Evolutionary conservation across 2,329 filamentous ascomycete species (phyloP).

Genomic region (Zasmidium cellare): DNA sequence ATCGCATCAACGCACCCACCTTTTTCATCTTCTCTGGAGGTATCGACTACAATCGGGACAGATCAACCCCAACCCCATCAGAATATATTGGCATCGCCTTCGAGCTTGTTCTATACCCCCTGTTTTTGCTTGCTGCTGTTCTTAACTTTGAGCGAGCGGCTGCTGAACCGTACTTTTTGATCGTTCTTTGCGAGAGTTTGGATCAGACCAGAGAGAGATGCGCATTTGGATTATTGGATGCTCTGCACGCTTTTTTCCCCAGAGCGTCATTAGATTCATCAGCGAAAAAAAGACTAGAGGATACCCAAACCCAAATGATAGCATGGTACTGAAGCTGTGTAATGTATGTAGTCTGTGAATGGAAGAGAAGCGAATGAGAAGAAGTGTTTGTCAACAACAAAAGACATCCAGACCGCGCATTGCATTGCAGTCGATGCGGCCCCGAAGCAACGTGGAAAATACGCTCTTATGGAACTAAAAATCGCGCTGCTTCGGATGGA

Average conservation of each 20-base stretch:
- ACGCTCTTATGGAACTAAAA: too few species aligned
- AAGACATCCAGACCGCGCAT: too few species aligned
- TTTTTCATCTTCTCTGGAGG: background rate
- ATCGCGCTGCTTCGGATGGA: background rate
- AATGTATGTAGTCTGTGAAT: background rate
- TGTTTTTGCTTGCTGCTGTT: background rate
- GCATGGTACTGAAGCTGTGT: background rate
- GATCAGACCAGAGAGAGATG: background rate
- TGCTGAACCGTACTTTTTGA: too few species aligned
- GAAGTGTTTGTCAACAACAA: too few species aligned
- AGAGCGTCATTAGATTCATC: background rate
- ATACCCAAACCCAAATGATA: background rate
- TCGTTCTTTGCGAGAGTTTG: background rate
- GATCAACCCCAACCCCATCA: background rate
- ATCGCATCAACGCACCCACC: background rate
- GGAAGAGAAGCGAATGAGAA: background rate
- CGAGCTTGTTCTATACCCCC: conserved; percentile 10
- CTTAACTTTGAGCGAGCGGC: too few species aligned
- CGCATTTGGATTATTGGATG: background rate
- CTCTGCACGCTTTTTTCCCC: too few species aligned
- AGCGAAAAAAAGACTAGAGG: background rate
- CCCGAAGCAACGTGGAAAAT: background rate
- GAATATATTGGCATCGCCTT: background rate
- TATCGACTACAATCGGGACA: background rate
- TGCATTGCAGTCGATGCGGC: background rate